phyloP scores from a whole-genome alignment of 1,284 basidiomycete species.

The Papiliotrema laurentii region DNA sequence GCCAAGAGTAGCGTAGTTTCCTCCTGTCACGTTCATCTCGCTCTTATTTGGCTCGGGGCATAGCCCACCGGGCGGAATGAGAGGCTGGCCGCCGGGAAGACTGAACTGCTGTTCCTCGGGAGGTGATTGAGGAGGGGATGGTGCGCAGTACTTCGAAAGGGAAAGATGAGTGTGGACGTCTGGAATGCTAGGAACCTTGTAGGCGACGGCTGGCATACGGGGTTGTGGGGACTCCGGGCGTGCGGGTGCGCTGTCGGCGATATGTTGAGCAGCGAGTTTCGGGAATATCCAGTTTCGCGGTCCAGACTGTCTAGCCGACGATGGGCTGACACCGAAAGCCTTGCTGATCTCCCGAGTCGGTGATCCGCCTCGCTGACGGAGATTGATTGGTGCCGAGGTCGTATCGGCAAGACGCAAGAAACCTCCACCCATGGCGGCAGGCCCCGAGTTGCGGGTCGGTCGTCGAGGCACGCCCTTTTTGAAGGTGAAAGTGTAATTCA shows the following conservation, averaged over 20 bases:
- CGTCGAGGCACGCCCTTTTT: slow-evolving; percentile 34
- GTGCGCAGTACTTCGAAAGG: slow-evolving; percentile 44
- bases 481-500: slow-evolving; percentile 51
- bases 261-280: slow-evolving; percentile 10
- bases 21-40: slow-evolving; percentile 30
- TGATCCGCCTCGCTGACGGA: slow-evolving; percentile 17
- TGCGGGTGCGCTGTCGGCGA: slow-evolving; percentile 10
- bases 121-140: slow-evolving; percentile 45
- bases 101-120: slow-evolving; percentile 19
- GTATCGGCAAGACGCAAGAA: slow-evolving; percentile 14
- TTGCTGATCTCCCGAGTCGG: slow-evolving; percentile 22
- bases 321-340: slow-evolving; percentile 19
- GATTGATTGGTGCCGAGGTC: slow-evolving; percentile 9
- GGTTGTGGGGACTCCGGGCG: slow-evolving; percentile 25
- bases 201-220: slow-evolving; percentile 30
- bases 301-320: slow-evolving; percentile 7
- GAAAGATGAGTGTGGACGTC: slow-evolving; percentile 41
- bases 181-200: slow-evolving; percentile 36
- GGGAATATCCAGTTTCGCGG: slow-evolving; percentile 38
- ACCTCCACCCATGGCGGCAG: slow-evolving; percentile 12
- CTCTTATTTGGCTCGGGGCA: neutral
- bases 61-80: too few relatives aligned
- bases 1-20: slow-evolving; percentile 33
- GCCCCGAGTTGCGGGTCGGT: slow-evolving; percentile 15
- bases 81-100: too few relatives aligned